Conservation (phyloP, 169 alveolate genomes). For the Plasmodium fragile region DNA sequence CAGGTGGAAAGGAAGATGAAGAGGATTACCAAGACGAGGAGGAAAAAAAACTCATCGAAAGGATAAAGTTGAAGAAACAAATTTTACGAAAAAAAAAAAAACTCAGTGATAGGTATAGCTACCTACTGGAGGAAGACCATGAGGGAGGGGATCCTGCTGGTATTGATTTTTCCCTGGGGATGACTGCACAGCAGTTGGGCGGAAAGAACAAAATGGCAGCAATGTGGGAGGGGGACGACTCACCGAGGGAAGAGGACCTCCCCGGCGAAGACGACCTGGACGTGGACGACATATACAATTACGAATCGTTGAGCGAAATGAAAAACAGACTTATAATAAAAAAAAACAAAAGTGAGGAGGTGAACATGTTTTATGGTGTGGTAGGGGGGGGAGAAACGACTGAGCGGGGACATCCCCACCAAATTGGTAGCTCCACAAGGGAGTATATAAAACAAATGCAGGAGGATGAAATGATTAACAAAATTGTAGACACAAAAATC, state of each 20-base stretch:
- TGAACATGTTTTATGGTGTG: neutral
- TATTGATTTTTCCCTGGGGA: neutral
- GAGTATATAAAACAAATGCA: neutral
- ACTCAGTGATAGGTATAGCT: neutral
- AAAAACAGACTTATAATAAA: conserved; percentile 49
- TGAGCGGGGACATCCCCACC: neutral
- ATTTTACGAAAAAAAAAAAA: conserved; percentile 54
- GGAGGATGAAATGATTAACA: conserved; percentile 30
- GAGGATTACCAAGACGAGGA: conserved; percentile 28
- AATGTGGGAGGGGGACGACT: neutral
- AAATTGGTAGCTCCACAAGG: neutral
- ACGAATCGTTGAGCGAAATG: conserved; percentile 55
- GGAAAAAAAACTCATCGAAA: conserved; percentile 68
- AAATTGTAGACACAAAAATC: conserved; percentile 13
- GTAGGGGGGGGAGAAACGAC: neutral
- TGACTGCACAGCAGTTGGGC: neutral
- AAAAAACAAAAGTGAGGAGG: conserved; percentile 39
- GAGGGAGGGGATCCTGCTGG: neutral
- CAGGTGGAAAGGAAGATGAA: neutral
- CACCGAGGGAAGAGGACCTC: neutral
- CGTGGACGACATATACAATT: conserved; percentile 53
- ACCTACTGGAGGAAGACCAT: neutral
- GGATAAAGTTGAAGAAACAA: conserved; percentile 62
- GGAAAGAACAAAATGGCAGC: neutral
- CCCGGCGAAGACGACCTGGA: conserved; percentile 39